Conservation (phyloP, 176 grass and related monocot genomes). For the Raddia distichophylla region DNA sequence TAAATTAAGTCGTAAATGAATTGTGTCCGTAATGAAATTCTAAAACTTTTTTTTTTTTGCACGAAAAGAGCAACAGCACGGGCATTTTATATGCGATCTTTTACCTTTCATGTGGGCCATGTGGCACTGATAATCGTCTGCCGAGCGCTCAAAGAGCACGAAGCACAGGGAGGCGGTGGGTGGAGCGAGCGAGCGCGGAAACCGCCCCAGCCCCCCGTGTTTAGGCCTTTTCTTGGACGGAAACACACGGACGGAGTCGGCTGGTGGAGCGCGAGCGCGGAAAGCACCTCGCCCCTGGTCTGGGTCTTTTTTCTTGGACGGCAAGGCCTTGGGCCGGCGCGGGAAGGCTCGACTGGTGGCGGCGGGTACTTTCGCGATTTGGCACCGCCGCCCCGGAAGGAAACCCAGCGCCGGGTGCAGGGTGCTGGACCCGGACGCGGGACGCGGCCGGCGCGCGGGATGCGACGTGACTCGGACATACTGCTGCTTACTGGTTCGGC, state of each 20-base stretch:
- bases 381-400: not conserved
- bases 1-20: too few species aligned
- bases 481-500: not conserved
- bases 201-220: too few species aligned
- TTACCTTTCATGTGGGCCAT: too few species aligned
- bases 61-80: too few species aligned
- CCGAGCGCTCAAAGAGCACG: too few species aligned
- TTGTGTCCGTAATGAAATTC: too few species aligned
- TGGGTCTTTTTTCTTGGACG: not conserved
- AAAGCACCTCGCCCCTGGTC: not conserved
- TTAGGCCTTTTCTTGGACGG: too few species aligned
- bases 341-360: conserved; percentile 22
- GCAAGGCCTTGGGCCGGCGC: conserved; percentile 10
- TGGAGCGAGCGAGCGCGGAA: too few species aligned
- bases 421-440: conserved; percentile 14
- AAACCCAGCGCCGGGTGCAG: not conserved
- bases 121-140: too few species aligned
- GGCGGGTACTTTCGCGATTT: conserved; percentile 18
- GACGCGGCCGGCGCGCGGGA: not conserved
- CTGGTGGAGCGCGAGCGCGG: not conserved
- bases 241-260: not conserved
- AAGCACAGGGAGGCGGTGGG: too few species aligned
- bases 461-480: conserved; percentile 14
- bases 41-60: too few species aligned
- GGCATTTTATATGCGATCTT: too few species aligned